phyloP scores from a whole-genome alignment of 2,329 filamentous ascomycete genomes.

The Aspergillus sp. region DNA sequence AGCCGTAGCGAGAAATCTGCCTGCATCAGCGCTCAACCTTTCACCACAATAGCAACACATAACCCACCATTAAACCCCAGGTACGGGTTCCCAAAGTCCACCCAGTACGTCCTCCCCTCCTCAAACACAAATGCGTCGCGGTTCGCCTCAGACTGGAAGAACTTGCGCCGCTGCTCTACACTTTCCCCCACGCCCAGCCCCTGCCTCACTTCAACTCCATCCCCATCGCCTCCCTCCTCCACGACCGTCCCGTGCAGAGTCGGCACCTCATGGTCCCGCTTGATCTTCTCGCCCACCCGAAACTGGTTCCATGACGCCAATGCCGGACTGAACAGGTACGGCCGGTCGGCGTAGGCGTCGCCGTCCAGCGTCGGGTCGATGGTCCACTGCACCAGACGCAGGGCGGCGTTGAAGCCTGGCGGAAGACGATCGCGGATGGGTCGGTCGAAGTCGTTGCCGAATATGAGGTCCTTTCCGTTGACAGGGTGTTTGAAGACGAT shows the following conservation, averaged over 20 bases:
- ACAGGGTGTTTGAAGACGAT: conserved; percentile 71
- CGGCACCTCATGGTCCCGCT: conserved; percentile 26
- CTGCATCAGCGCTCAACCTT: background rate
- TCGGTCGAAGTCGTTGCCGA: conserved; percentile 93
- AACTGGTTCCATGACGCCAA: conserved; percentile 77
- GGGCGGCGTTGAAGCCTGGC: conserved; percentile 78
- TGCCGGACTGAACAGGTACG: conserved; percentile 81
- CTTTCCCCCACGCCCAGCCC: conserved; percentile 52
- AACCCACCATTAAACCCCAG: conserved; percentile 72
- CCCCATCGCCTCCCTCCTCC: conserved; percentile 64
- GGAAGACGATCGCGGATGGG: conserved; percentile 84
- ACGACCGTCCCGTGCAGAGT: conserved; percentile 53
- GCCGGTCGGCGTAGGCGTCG: conserved; percentile 81
- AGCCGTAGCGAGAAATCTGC: conserved; percentile 39
- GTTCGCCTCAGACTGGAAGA: conserved; percentile 57
- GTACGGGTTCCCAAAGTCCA: conserved; percentile 88
- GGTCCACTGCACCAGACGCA: conserved; percentile 83
- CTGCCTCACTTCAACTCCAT: conserved; percentile 45
- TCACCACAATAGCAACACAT: background rate
- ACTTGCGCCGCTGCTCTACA: conserved; percentile 56
- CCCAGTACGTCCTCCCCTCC: conserved; percentile 58
- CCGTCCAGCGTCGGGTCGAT: conserved; percentile 89
- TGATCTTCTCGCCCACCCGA: conserved; percentile 56
- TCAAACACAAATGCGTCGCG: conserved; percentile 61
- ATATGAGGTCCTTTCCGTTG: conserved; percentile 71